Conservation (phyloP, 805 yeast species). For the Candida dendrica region DNA sequence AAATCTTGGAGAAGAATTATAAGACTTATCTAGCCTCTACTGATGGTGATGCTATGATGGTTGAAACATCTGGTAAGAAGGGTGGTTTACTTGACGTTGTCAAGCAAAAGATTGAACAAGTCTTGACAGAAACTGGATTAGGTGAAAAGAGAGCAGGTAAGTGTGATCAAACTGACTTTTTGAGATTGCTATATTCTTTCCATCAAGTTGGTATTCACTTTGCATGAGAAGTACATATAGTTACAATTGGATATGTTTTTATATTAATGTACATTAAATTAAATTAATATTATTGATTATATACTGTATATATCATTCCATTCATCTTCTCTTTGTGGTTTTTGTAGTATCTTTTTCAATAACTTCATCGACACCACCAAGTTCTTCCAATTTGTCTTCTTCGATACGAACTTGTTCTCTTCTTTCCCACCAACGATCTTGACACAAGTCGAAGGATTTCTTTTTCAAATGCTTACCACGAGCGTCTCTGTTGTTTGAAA, state of each 20-base stretch:
- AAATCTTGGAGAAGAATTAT: constrained; percentile 82
- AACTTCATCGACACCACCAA: constrained; percentile 87
- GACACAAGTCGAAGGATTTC: constrained; percentile 83
- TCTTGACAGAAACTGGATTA: constrained; percentile 71
- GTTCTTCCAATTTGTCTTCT: constrained; percentile 84
- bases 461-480: constrained; percentile 87
- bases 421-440: constrained; percentile 98
- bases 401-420: constrained; percentile 84
- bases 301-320: neutral
- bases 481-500: constrained; percentile 74
- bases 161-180: constrained; percentile 91
- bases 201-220: constrained; percentile 97
- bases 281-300: too few relatives aligned
- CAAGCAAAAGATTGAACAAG: constrained; percentile 63
- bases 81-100: constrained; percentile 39
- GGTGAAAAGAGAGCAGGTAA: constrained; percentile 87
- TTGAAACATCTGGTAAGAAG: constrained; percentile 32
- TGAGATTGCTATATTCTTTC: constrained; percentile 80
- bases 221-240: constrained; percentile 39
- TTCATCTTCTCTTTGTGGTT: constrained; percentile 46
- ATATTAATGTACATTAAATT: too few relatives aligned
- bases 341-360: constrained; percentile 61
- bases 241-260: too few relatives aligned
- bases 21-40: constrained; percentile 59
- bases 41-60: constrained; percentile 32